phyloP scores from a whole-genome alignment of 306 rosid species.

The Lathyrus sativus region DNA sequence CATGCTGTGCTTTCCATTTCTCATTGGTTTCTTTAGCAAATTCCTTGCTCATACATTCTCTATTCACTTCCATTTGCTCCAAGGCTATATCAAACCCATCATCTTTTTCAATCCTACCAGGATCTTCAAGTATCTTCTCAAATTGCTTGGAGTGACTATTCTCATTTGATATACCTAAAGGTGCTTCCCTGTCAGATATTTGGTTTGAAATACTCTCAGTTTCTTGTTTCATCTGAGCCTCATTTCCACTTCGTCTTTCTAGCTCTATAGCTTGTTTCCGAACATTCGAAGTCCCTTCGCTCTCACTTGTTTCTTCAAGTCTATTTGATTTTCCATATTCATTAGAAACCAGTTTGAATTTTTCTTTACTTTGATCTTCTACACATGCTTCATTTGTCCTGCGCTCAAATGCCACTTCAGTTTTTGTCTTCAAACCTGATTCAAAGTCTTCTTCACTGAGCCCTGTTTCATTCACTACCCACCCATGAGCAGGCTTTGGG shows the following conservation, averaged over 20 bases:
- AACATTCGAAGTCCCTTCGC: constrained; percentile 28
- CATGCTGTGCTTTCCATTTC: constrained; percentile 33
- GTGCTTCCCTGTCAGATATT: constrained; percentile 43
- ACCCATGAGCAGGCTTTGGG: constrained; percentile 41
- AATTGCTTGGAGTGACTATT: constrained; percentile 34
- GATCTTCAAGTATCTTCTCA: constrained; percentile 38
- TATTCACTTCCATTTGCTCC: constrained; percentile 35
- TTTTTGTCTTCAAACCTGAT: constrained; percentile 45
- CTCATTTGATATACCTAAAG: constrained; percentile 38
- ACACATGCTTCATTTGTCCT: constrained; percentile 32
- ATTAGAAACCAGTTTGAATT: constrained; percentile 32
- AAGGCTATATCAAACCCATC: constrained; percentile 37
- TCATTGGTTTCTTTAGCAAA: constrained; percentile 40
- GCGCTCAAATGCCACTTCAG: constrained; percentile 31
- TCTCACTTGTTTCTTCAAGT: constrained; percentile 31
- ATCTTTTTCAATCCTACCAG: constrained; percentile 31
- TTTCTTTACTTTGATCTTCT: constrained; percentile 44
- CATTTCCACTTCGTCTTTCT: constrained; percentile 37
- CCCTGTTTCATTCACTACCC: constrained; percentile 49
- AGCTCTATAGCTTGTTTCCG: constrained; percentile 38
- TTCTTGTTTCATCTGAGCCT: constrained; percentile 39
- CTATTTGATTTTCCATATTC: constrained; percentile 42
- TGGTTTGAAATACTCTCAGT: constrained; percentile 32
- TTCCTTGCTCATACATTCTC: constrained; percentile 32
- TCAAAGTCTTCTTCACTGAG: constrained; percentile 43